phyloP scores from a whole-genome alignment of 1,284 basidiomycete species.

The Wolfiporia cocos region DNA sequence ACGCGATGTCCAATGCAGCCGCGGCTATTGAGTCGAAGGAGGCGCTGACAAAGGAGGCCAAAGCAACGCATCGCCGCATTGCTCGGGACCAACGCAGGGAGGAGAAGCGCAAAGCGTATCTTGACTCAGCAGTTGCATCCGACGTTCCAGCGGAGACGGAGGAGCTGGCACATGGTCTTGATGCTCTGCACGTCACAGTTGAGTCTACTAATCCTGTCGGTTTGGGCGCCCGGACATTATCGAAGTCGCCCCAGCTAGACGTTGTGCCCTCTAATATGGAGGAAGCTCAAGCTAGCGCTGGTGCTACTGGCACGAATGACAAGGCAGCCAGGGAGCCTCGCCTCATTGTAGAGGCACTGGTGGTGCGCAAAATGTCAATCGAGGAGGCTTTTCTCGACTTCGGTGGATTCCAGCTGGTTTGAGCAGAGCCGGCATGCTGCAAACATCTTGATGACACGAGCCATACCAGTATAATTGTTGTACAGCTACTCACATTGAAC shows the following conservation, averaged over 20 bases:
- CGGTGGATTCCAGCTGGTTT: slow-evolving; percentile 47
- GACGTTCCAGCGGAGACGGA: slow-evolving; percentile 6
- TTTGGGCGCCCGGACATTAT: not conserved
- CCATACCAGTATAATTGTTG: no score
- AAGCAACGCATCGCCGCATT: slow-evolving; percentile 36
- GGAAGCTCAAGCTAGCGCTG: not conserved
- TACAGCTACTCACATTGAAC: no score
- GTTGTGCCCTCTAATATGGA: not conserved
- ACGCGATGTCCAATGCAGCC: no score
- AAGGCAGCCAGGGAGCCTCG: slow-evolving; percentile 33
- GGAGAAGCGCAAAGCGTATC: slow-evolving; percentile 20
- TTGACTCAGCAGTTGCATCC: not conserved
- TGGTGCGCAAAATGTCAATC: slow-evolving; percentile 65
- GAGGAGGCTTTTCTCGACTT: slow-evolving; percentile 74
- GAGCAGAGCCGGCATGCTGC: no score
- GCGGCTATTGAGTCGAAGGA: slow-evolving; percentile 5
- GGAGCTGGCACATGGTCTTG: slow-evolving; percentile 22
- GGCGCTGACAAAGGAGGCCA: slow-evolving; percentile 18
- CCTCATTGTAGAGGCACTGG: slow-evolving; percentile 73
- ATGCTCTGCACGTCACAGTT: slow-evolving; percentile 27
- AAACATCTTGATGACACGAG: no score
- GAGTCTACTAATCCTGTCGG: slow-evolving; percentile 10
- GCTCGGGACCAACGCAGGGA: slow-evolving; percentile 45
- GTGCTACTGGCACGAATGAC: slow-evolving; percentile 2
- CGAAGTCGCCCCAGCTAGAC: not conserved